Evolutionary conservation across 148 eudicot genomes (phyloP).

Genomic region (Camellia sinensis): DNA sequence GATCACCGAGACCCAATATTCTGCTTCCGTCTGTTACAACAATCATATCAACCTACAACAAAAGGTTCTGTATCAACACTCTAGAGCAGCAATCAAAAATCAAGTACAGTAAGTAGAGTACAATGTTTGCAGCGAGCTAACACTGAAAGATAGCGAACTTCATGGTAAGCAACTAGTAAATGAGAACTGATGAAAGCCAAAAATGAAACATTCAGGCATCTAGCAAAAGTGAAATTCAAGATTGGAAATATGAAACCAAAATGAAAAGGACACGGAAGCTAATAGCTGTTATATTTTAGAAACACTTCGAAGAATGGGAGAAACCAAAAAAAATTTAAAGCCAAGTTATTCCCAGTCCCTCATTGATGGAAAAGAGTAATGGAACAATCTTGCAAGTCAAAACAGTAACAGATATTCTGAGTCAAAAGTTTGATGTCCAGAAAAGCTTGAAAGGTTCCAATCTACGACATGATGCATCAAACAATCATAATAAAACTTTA

Average conservation of each 20-base stretch:
- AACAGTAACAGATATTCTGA: no score
- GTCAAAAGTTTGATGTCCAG: no score
- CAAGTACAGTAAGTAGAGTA: background rate
- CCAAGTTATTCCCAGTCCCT: background rate
- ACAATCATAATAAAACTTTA: background rate
- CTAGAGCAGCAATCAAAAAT: background rate
- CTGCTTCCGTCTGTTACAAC: constrained; percentile 99
- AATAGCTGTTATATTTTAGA: background rate
- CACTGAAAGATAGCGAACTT: background rate
- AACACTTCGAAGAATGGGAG: background rate
- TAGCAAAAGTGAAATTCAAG: background rate
- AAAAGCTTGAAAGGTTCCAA: background rate
- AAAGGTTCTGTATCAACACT: constrained; percentile 11
- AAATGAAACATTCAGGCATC: background rate
- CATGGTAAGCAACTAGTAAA: background rate
- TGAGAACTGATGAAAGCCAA: constrained; percentile 11
- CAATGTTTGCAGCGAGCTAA: background rate
- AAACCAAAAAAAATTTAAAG: background rate
- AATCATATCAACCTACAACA: constrained; percentile 93
- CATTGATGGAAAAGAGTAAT: no score
- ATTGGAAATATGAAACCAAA: background rate
- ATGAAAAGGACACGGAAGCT: background rate
- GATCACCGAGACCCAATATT: constrained; percentile 96
- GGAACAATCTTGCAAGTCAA: no score
- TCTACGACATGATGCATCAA: background rate